Percentiles rank a stretch among this genome's conserved stretches.
phyloP scores from a whole-genome alignment of 2,329 filamentous ascomycete genomes.

The Tothia fuscella region DNA sequence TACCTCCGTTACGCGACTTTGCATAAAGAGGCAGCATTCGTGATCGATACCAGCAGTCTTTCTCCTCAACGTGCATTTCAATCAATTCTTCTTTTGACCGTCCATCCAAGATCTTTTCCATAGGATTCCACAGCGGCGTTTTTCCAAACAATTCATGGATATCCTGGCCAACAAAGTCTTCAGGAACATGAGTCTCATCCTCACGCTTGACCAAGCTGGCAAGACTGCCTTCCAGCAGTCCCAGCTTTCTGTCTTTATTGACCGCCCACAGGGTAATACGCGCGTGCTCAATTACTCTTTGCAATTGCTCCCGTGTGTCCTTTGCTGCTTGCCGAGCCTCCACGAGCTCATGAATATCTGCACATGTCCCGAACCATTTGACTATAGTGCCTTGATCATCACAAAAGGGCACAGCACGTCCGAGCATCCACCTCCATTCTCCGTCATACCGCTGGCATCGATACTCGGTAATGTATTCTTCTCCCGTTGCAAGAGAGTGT shows the following conservation, averaged over 20 bases:
- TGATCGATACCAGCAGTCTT: slow-evolving; percentile 58
- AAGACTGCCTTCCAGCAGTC: slow-evolving; percentile 57
- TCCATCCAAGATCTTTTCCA: slow-evolving; percentile 54
- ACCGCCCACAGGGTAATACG: slow-evolving; percentile 67
- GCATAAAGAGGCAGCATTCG: slow-evolving; percentile 55
- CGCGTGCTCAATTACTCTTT: slow-evolving; percentile 62
- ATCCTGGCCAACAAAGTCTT: slow-evolving; percentile 44
- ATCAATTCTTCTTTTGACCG: slow-evolving; percentile 47
- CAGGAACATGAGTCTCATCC: slow-evolving; percentile 15
- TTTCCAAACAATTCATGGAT: slow-evolving; percentile 50
- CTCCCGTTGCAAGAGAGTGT: slow-evolving; percentile 52
- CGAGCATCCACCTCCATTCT: slow-evolving; percentile 69
- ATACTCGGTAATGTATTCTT: slow-evolving; percentile 59
- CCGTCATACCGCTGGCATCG: slow-evolving; percentile 55
- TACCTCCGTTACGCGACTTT: slow-evolving; percentile 41
- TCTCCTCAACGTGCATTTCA: slow-evolving; percentile 41
- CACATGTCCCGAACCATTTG: slow-evolving; percentile 73
- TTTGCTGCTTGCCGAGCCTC: slow-evolving; percentile 54
- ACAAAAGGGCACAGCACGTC: slow-evolving; percentile 55
- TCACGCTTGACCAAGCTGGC: slow-evolving; percentile 30
- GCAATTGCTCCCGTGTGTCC: slow-evolving; percentile 55
- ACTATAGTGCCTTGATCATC: slow-evolving; percentile 57
- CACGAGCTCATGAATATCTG: slow-evolving; percentile 66
- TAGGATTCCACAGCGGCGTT: slow-evolving; percentile 29
- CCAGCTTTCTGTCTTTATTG: slow-evolving; percentile 48